A percentile compares a stretch with the other conserved stretches of the same genome.
Conservation (phyloP, 306 rosid genomes). For the barrel medic (Medicago truncatula) region DNA sequence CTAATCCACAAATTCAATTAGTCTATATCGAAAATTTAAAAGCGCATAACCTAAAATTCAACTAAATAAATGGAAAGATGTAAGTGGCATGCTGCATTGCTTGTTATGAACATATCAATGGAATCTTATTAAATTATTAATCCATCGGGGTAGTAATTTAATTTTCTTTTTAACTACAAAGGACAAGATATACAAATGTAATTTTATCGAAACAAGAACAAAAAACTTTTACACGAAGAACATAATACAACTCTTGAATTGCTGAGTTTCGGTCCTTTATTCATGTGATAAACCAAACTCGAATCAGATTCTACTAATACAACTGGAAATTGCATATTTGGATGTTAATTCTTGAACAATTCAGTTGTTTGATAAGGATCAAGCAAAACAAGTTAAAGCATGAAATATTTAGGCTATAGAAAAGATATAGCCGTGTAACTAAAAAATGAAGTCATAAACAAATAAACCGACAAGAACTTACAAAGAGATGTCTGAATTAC, state of each 20-base stretch:
- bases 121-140: slow-evolving; percentile 11
- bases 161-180: background rate
- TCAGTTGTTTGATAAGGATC: slow-evolving; percentile 19
- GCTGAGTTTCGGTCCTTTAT: background rate
- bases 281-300: slow-evolving; percentile 22
- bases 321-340: background rate
- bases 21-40: too few relatives aligned
- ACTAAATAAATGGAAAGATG: too few relatives aligned
- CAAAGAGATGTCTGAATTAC: slow-evolving; percentile 48
- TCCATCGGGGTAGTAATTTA: slow-evolving; percentile 1
- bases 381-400: slow-evolving; percentile 13
- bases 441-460: slow-evolving; percentile 14
- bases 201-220: slow-evolving; percentile 17
- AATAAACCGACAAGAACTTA: slow-evolving; percentile 30
- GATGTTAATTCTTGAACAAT: slow-evolving; percentile 29
- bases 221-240: too few relatives aligned
- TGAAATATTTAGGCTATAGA: background rate
- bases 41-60: too few relatives aligned
- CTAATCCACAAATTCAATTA: too few relatives aligned
- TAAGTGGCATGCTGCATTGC: slow-evolving; percentile 1
- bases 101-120: slow-evolving; percentile 14
- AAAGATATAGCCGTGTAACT: slow-evolving; percentile 21
- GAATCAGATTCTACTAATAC: slow-evolving; percentile 21
- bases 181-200: slow-evolving; percentile 14
- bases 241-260: slow-evolving; percentile 2